Base-by-base conservation (phyloP, 495 filamentous ascomycete genomes). In the Trichoderma reesei region DNA sequence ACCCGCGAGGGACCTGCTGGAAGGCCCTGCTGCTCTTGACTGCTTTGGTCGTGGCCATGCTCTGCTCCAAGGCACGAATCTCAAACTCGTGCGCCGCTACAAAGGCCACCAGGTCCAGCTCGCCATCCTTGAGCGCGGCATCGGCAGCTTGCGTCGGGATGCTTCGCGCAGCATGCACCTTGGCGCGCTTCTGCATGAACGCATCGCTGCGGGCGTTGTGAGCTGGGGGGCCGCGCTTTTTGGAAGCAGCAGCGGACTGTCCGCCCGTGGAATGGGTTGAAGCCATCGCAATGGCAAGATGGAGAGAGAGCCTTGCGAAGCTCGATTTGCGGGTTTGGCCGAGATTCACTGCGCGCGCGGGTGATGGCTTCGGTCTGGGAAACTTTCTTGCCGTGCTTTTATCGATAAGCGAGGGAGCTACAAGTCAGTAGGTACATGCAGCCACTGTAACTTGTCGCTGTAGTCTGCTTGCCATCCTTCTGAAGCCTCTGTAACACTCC, bases 21-120 rank as follows among this genome's bases (percentile, higher is more conserved):
- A 97, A 97, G 11, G 92, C 92, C 63, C 94, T 80, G 48, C 81
- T 86, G 4, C 83, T 85, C 65, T 87, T 77, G 9, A 80, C 80
- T 51, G 81, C 81, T 69, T 87, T 93, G 37, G 89, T 87, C 59
- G 82, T 82, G 64, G 80, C 75, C 81, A 98, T 92, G 41, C 89
- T 89, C 54, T 84, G 76, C 70, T 94, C 88, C 54, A 98, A 77
- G 1, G 92, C 87, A 46, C 82, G 84, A 70, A 98, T 97, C 73
- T 98, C 93, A 68, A 88, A 96, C 70, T 93, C 85, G 18, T 91
- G 87, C 9, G 90, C 85, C 60, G 83, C 82, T 65, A 96, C 80
- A 69, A 96, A 97, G n/a, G 88, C 82, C 59, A 85, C 80, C 64
- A 93, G 80, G 71, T 96, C 86, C 41, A 96, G 83, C 65, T 89